Percentiles rank a stretch among this genome's conserved stretches.
Evolutionary conservation across 1,284 basidiomycete species (phyloP).

Genomic region (Tilletia indica): DNA sequence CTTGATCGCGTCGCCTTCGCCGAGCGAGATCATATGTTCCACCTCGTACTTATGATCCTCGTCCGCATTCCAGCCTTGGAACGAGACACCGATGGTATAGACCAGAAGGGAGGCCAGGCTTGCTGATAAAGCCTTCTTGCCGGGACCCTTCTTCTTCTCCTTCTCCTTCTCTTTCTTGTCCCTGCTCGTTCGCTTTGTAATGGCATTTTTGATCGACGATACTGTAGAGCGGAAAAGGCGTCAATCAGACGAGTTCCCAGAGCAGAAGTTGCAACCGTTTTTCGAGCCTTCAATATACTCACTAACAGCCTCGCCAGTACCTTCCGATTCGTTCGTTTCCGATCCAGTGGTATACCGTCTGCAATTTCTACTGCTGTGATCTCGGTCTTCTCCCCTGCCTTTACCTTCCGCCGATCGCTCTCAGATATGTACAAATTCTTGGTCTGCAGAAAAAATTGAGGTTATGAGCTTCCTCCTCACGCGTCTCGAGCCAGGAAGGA

Average conservation of each 20-base stretch:
- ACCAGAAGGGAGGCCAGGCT: constrained; percentile 75
- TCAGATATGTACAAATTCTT: constrained; percentile 14
- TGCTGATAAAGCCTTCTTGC: constrained; percentile 65
- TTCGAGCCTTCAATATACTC: neutral
- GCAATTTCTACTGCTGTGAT: neutral
- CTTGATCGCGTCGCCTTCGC: constrained; percentile 65
- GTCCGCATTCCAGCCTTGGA: constrained; percentile 85
- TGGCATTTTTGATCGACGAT: neutral
- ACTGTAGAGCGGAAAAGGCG: neutral
- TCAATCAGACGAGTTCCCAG: too few species aligned
- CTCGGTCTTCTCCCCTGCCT: neutral
- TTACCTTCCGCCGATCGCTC: constrained; percentile 7
- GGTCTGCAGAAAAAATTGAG: neutral
- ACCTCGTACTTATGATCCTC: constrained; percentile 70
- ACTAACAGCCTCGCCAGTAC: neutral
- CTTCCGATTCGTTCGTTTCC: constrained; percentile 14
- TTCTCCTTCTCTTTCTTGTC: neutral
- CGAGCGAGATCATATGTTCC: constrained; percentile 88
- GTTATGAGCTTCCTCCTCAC: too few species aligned
- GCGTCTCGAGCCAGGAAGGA: neutral
- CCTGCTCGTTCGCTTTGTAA: too few species aligned
- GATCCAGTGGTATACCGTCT: neutral
- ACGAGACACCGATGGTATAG: constrained; percentile 95
- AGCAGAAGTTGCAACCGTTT: too few species aligned
- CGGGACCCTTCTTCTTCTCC: neutral